Evolutionary conservation across 176 grass and related monocot species (phyloP).

Genomic region (Avena sativa): DNA sequence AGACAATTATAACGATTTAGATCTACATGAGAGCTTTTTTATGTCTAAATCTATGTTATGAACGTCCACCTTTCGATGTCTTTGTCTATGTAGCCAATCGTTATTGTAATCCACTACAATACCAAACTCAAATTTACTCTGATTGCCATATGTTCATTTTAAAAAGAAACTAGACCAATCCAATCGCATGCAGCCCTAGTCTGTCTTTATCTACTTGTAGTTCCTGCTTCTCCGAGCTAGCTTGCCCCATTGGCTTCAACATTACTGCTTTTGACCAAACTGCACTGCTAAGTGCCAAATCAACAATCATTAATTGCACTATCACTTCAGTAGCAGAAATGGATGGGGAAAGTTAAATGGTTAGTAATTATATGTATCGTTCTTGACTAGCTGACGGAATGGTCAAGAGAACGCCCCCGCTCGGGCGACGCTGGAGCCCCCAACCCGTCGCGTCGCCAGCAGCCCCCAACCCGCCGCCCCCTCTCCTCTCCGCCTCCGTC

Average conservation of each 20-base stretch:
- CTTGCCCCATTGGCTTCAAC: slow-evolving; percentile 43
- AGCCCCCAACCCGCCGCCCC: too few species aligned
- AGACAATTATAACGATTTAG: too few species aligned
- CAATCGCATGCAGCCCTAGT: not conserved
- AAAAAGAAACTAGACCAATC: not conserved
- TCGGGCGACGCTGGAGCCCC: not conserved
- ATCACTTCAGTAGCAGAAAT: not conserved
- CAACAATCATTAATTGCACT: not conserved
- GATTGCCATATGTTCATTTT: not conserved
- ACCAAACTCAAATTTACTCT: too few species aligned
- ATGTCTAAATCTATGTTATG: too few species aligned
- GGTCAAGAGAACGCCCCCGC: not conserved
- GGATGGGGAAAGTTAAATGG: not conserved
- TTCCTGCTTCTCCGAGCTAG: slow-evolving; percentile 35
- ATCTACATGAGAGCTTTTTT: too few species aligned
- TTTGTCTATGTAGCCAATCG: too few species aligned
- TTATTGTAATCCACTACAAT: too few species aligned
- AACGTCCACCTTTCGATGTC: too few species aligned
- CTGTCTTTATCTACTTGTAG: not conserved
- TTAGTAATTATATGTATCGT: not conserved
- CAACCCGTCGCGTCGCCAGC: too few species aligned
- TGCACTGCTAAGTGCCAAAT: not conserved
- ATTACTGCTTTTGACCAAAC: slow-evolving; percentile 23
- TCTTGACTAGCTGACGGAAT: not conserved
- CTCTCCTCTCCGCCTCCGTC: too few species aligned